Percentiles rank a stretch among this genome's conserved stretches.
Evolutionary conservation across 768 basidiomycete species (phyloP).

Genomic region (Termitomyces sp.): DNA sequence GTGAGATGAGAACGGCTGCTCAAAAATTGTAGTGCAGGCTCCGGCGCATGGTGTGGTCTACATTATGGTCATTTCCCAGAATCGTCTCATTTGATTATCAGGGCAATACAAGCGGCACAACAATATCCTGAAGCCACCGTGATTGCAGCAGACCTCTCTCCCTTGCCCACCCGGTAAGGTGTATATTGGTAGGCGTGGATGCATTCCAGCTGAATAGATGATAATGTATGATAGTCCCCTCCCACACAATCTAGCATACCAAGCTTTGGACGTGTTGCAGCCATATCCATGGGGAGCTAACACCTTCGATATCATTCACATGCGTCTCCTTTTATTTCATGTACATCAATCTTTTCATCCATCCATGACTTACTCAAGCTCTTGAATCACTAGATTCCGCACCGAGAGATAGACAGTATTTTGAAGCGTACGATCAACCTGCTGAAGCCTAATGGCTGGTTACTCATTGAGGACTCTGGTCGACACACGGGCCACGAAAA

Average conservation of each 20-base stretch:
- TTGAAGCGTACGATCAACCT: not conserved
- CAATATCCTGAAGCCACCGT: not conserved
- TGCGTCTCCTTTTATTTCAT: not conserved
- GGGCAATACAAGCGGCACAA: not conserved
- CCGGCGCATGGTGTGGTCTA: not conserved
- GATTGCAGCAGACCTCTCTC: not conserved
- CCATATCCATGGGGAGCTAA: not conserved
- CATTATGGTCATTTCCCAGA: not conserved
- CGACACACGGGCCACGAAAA: not conserved
- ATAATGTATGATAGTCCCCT: not conserved
- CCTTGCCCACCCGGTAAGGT: not conserved
- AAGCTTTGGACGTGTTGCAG: not conserved
- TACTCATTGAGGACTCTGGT: not conserved
- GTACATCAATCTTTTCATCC: not conserved
- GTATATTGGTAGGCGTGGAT: not conserved
- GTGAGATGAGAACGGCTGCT: not conserved
- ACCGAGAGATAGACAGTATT: not conserved
- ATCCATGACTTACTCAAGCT: not conserved
- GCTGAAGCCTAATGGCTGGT: not conserved
- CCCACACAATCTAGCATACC: not conserved
- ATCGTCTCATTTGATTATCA: not conserved
- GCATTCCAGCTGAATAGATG: not conserved
- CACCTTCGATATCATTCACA: not conserved
- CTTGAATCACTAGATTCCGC: not conserved
- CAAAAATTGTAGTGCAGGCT: not conserved